Base-by-base conservation (phyloP, 2,329 filamentous ascomycete species). In the Pseudocercospora cruenta region DNA sequence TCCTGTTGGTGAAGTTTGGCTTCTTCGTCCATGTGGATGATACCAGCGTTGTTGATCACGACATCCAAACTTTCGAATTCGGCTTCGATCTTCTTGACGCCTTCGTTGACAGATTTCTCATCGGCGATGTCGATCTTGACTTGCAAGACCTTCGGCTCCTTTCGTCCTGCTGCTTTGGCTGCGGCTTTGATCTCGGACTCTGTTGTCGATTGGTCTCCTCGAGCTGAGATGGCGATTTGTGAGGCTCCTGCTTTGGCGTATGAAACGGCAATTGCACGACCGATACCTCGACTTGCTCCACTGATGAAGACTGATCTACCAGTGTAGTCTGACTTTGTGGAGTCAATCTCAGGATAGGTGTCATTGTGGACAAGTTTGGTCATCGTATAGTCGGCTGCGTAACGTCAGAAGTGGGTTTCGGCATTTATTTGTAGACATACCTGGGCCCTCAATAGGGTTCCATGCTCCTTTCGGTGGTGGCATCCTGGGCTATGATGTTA, bases 161-260 rank as follows among this genome's bases (percentile, higher is more conserved):
- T 57, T 70, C 72, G 69, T 64, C 74, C 53, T 0, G 76, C 77
- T 0, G 78, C 78, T 2, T 78, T 80, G 6, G 75, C 69, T 9
- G 83, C 80, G 1, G 71, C 65, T 4, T 71, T 70, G 14, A 86
- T 72, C 0, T 78, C 76, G 9, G 65, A 45, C 19, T 74, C 74
- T 0, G 83, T 73, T 0, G 78, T 75, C 4, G 77, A 71, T 4
- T 86, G 77, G n/a, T 77, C 71, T 2, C 82, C 85, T 22, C 87
- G 83, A 0, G 86, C 86, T 8, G 78, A 82, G 22, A 89, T 77
- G 26, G 83, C 84, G 63, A 90, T 86, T 28, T 78, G 73, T 0
- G 83, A 80, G 24, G 82, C 83, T 2, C 84, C 84, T 3, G 87
- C 86, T 69, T 78, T 77, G 21, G 86, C 87, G 70, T 83, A 90